phyloP scores from a whole-genome alignment of 1,284 basidiomycete species.

The Ganoderma boninense region DNA sequence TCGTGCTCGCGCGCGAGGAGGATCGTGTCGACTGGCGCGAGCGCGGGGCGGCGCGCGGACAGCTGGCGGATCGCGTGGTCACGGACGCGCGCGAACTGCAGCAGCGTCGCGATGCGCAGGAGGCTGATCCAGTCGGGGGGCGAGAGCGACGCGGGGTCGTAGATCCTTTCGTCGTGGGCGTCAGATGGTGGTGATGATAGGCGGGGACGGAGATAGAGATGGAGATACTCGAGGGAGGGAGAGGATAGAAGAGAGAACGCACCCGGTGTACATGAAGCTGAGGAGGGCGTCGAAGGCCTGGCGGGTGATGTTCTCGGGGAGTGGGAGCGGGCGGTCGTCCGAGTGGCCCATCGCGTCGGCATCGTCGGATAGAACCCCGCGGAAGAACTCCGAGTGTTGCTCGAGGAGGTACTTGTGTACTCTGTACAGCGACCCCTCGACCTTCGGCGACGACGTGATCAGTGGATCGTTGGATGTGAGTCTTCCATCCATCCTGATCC shows the following conservation, averaged over 20 bases:
- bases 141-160: constrained; percentile 36
- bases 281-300: constrained; percentile 45
- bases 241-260: constrained; percentile 12
- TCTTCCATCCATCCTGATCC: neutral
- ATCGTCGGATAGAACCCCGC: constrained; percentile 37
- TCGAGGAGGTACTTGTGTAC: constrained; percentile 47
- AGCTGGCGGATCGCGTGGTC: constrained; percentile 43
- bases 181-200: neutral
- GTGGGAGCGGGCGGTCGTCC: constrained; percentile 42
- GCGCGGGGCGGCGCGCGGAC: constrained; percentile 31
- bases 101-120: constrained; percentile 45
- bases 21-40: constrained; percentile 47
- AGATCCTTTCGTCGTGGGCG: constrained; percentile 30
- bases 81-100: constrained; percentile 44
- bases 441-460: constrained; percentile 31
- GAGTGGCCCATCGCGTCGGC: constrained; percentile 33
- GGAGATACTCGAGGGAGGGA: neutral
- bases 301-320: constrained; percentile 37
- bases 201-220: neutral
- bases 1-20: constrained; percentile 48
- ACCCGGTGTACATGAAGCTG: constrained; percentile 47
- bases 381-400: constrained; percentile 47
- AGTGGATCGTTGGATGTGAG: neutral
- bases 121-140: constrained; percentile 46
- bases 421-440: constrained; percentile 45